Evolutionary conservation across 2,329 filamentous ascomycete species (phyloP).

Genomic region (Ceratocystis cacaofunesta): DNA sequence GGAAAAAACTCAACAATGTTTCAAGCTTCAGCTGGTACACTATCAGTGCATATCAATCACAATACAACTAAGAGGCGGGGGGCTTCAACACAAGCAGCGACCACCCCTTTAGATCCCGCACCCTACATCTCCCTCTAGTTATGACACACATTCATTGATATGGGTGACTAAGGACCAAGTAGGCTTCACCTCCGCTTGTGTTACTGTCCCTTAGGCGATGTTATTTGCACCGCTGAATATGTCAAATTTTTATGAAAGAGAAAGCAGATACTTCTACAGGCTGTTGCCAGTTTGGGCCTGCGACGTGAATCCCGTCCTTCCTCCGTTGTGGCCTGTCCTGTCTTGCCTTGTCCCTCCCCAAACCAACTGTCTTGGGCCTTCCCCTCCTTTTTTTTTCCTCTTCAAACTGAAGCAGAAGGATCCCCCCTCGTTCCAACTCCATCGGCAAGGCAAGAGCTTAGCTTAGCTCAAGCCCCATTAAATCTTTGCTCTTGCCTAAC

Average conservation of each 20-base stretch:
- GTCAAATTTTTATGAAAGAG: background rate
- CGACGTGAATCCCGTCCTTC: background rate
- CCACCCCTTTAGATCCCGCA: background rate
- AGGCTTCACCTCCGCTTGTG: background rate
- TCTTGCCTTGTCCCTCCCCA: background rate
- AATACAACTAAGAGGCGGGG: background rate
- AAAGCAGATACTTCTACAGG: background rate
- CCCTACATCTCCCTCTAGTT: background rate
- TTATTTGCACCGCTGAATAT: background rate
- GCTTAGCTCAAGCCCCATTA: constrained; percentile 4
- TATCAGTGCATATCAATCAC: background rate
- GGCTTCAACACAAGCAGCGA: background rate
- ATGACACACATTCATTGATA: background rate
- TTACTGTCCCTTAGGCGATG: no score
- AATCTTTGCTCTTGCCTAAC: constrained; percentile 5
- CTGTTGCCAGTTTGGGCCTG: background rate
- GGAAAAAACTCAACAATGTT: background rate
- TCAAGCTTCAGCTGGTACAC: background rate
- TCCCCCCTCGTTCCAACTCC: background rate
- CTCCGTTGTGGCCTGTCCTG: background rate
- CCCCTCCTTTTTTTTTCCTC: background rate
- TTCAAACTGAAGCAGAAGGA: background rate
- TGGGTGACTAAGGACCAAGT: background rate
- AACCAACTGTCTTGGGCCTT: background rate
- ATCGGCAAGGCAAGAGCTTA: constrained; percentile 1